Conservation (phyloP, 805 yeast genomes). For the Teunomyces aglyptinius region DNA sequence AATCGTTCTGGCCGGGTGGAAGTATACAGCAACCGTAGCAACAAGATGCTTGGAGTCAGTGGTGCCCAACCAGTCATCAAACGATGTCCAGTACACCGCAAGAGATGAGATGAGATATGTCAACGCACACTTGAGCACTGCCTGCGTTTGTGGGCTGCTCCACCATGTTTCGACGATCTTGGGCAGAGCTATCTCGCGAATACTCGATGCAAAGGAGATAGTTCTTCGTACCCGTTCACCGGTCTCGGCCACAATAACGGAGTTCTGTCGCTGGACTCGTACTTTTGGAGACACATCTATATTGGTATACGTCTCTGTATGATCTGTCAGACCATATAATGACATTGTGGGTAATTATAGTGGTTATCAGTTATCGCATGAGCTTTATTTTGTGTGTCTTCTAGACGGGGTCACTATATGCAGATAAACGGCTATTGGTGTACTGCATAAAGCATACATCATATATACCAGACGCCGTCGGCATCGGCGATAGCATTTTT, state of each 20-base stretch:
- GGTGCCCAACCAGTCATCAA: constrained; percentile 53
- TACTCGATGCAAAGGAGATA: constrained; percentile 19
- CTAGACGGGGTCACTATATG: not conserved
- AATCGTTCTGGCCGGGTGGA: constrained; percentile 75
- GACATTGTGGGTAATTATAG: not conserved
- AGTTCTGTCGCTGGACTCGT: constrained; percentile 14
- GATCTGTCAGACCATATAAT: not conserved
- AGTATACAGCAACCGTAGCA: constrained; percentile 81
- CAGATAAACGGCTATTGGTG: not conserved
- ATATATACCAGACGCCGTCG: too few relatives aligned
- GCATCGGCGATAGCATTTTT: too few relatives aligned
- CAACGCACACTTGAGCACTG: constrained; percentile 63
- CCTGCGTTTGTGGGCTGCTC: not conserved
- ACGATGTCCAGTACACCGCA: constrained; percentile 58
- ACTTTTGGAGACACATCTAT: not conserved
- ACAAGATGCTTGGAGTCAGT: constrained; percentile 77
- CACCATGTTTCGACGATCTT: not conserved
- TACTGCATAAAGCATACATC: too few relatives aligned
- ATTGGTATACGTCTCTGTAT: not conserved
- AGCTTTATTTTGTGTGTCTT: not conserved
- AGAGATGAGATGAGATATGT: constrained; percentile 73
- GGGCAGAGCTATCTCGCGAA: not conserved
- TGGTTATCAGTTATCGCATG: not conserved
- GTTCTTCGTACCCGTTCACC: constrained; percentile 39
- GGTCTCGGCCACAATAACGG: constrained; percentile 39